These are phyloP conservation scores for Podospora australis DNA, from an alignment of 495 filamentous ascomycete genomes.

Conservation along the genomic window DNA sequence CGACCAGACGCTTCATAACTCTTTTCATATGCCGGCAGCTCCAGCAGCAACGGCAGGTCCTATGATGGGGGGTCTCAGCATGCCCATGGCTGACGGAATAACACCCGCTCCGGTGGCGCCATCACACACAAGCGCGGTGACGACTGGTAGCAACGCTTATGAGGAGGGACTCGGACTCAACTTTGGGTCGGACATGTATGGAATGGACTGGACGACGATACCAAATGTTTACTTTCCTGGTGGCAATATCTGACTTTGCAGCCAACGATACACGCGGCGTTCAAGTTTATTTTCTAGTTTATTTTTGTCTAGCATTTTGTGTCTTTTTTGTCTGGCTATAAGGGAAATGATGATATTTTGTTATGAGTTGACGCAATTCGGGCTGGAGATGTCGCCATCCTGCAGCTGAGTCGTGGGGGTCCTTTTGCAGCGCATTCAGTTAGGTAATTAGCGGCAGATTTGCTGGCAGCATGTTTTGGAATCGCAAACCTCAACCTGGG, in stretches of 20 bases:
- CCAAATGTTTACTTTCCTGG: slow-evolving; percentile 14
- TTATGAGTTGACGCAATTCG: slow-evolving; percentile 10
- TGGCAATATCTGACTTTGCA: too few species aligned
- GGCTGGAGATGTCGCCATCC: slow-evolving; percentile 16
- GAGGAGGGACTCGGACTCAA: slow-evolving; percentile 22
- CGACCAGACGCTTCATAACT: too few species aligned
- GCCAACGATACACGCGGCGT: too few species aligned
- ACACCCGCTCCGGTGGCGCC: slow-evolving; percentile 8
- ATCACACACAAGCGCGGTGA: slow-evolving; percentile 20
- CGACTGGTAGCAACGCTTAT: slow-evolving; percentile 24
- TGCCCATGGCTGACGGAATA: neutral
- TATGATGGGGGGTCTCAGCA: slow-evolving; percentile 2
- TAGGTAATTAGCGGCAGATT: neutral
- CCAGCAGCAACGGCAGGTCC: neutral
- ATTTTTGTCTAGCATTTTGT: neutral
- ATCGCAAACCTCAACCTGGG: too few species aligned
- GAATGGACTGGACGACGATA: slow-evolving; percentile 18
- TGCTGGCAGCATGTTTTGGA: too few species aligned
- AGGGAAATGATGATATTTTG: too few species aligned
- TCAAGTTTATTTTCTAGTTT: neutral
- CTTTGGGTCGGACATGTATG: slow-evolving; percentile 22
- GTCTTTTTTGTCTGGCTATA: neutral
- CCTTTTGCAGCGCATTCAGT: neutral
- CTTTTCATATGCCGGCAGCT: slow-evolving; percentile 1
- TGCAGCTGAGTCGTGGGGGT: slow-evolving; percentile 15